Base-by-base conservation (phyloP, 2,329 filamentous ascomycete species). In the Hypoxylon sp. region DNA sequence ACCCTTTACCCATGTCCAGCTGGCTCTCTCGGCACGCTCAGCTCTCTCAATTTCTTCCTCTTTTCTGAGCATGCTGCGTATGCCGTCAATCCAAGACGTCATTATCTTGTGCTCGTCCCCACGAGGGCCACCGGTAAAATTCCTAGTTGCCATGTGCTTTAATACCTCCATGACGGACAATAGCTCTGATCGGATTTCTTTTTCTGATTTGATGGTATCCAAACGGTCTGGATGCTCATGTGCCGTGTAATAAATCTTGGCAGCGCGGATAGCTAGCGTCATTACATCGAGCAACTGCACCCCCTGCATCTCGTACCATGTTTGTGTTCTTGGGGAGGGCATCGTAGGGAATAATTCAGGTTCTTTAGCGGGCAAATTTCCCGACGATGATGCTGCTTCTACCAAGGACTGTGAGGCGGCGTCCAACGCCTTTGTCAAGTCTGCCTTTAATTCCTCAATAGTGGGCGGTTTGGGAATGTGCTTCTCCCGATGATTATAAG, bases 191-290 rank as follows among this genome's bases (percentile, higher is more conserved):
- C 96, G 90, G 53, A 99, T 91, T 72, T 92, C 88, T 70, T 91
- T 93, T 79, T 99, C 96, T 0, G 93, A 90, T 80, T 93, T 95
- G 81, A 98, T 97, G 30, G 91, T 84, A 76, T 96, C 93, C 17
- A 98, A 85, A 40, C 93, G 90, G 73, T 96, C 91, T 1, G 95
- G 94, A 59, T 95, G 87, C 76, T 97, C 92, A 78, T 98, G 96
- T 3, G 94, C 89, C 0, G 95, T 98, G 81, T 99, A 98, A 82
- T 98, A 99, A 75, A 97, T 91, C 82, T 97, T 97, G 57, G 96
- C 96, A 1, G 95, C 94, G 58, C 94, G 90, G 73, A 99, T 98
- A n/a, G 95, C 95, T 59, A 98, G 85, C 0, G 96, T 99, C 77
- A 96, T 92, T 59, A 97, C 90, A 78, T 98, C 95, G 62, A 98